These are phyloP conservation scores for Aspergillus sp. DNA, from an alignment of 2,329 filamentous ascomycete species.

Conservation along the genomic window DNA sequence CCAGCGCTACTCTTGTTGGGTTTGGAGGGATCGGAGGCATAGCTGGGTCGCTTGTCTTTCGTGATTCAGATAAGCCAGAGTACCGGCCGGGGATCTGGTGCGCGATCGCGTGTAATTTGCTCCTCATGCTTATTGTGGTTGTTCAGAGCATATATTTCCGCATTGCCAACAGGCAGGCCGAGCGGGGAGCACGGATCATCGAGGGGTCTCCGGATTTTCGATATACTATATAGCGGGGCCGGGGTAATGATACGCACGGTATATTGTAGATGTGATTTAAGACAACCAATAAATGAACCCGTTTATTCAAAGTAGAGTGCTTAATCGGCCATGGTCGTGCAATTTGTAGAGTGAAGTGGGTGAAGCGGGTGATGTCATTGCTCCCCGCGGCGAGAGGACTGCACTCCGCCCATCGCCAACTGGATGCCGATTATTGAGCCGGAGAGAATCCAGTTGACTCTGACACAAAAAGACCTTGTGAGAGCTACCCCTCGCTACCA, in stretches of 20 bases:
- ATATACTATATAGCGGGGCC: conserved; percentile 28
- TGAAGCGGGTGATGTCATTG: too few species aligned
- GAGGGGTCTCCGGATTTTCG: conserved; percentile 38
- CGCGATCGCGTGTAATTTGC: conserved; percentile 34
- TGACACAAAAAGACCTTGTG: not conserved
- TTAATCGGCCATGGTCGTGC: too few species aligned
- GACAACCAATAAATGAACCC: too few species aligned
- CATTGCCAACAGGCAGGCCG: conserved; percentile 34
- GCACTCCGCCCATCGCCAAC: not conserved
- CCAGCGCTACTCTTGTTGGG: conserved; percentile 72
- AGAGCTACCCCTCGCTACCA: not conserved
- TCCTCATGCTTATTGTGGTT: conserved; percentile 32
- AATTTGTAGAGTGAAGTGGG: too few species aligned
- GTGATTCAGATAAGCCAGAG: conserved; percentile 38
- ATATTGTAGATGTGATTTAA: too few species aligned
- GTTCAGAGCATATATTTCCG: conserved; percentile 33
- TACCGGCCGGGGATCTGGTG: conserved; percentile 37
- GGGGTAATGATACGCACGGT: not conserved
- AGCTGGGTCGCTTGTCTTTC: conserved; percentile 72
- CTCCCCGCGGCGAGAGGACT: too few species aligned
- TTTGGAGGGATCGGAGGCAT: conserved; percentile 79
- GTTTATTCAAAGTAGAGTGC: too few species aligned
- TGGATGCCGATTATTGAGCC: not conserved
- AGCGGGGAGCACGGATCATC: conserved; percentile 34
- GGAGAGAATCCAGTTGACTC: not conserved